Percentiles rank a stretch among this genome's conserved stretches.
These are phyloP conservation scores for Crithidia fasciculata DNA, from an alignment of 208 protist genomes.

Conservation along the genomic window DNA sequence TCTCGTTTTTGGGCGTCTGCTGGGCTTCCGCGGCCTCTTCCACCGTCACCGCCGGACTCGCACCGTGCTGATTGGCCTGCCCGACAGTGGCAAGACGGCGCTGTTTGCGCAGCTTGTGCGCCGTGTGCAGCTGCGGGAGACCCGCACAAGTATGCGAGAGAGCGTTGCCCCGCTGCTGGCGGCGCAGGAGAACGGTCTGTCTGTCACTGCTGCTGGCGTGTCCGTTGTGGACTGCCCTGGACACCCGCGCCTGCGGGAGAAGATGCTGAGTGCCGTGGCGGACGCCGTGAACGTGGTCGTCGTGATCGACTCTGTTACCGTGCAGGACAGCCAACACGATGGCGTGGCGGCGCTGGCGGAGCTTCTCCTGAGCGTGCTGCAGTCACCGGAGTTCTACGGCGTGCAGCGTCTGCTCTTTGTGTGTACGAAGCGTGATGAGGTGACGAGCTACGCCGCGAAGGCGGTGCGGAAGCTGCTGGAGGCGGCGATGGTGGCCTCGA, in stretches of 20 bases:
- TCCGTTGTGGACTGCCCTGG: constrained; percentile 79
- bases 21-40: constrained; percentile 6
- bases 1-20: constrained; percentile 18
- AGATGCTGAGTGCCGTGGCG: constrained; percentile 47
- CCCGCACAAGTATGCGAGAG: constrained; percentile 72
- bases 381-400: constrained; percentile 75
- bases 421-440: constrained; percentile 85
- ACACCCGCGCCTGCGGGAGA: constrained; percentile 70
- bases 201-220: constrained; percentile 4
- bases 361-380: constrained; percentile 57
- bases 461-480: constrained; percentile 80
- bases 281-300: constrained; percentile 69
- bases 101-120: constrained; percentile 71
- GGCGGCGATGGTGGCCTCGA: constrained; percentile 52
- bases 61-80: constrained; percentile 68
- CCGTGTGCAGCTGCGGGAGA: constrained; percentile 19
- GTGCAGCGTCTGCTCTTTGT: constrained; percentile 67
- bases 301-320: constrained; percentile 74
- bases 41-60: constrained; percentile 21
- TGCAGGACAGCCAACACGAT: constrained; percentile 77
- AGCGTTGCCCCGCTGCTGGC: constrained; percentile 42
- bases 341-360: constrained; percentile 79
- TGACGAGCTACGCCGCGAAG: constrained; percentile 82
- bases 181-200: neutral
- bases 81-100: constrained; percentile 78